These are phyloP conservation scores for Staphylotrichum tortipilum DNA, from an alignment of 495 filamentous ascomycete species.

Conservation along the genomic window DNA sequence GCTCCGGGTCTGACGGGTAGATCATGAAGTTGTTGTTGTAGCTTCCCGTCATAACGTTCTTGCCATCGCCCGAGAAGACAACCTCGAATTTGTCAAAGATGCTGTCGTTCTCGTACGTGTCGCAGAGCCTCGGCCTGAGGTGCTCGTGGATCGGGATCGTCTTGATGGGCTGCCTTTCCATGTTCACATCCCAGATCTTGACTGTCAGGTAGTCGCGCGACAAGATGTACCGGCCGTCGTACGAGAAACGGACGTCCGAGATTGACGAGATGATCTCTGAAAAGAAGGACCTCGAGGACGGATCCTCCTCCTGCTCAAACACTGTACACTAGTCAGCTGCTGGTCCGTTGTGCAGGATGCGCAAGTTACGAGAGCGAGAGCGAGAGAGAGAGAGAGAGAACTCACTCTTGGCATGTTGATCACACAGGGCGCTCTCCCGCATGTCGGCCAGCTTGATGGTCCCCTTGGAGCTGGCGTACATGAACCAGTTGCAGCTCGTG, in stretches of 20 bases:
- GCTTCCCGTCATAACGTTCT: conserved; percentile 98
- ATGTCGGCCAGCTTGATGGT: conserved; percentile 99
- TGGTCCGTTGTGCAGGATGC: background rate
- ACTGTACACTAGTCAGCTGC: conserved; percentile 45
- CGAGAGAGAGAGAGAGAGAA: too few species aligned
- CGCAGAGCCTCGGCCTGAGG: conserved; percentile 85
- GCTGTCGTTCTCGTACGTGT: conserved; percentile 98
- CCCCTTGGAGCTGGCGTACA: conserved; percentile 98
- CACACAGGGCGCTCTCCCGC: conserved; percentile 90
- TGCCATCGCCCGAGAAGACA: conserved; percentile 94
- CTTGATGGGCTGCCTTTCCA: conserved; percentile 94
- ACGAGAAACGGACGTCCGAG: conserved; percentile 94
- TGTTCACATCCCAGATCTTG: conserved; percentile 99
- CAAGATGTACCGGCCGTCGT: conserved; percentile 92
- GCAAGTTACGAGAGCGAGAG: background rate
- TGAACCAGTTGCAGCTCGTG: conserved; percentile 97
- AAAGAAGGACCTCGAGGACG: conserved; percentile 97
- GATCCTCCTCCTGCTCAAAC: conserved; percentile 98
- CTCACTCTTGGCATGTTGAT: conserved; percentile 91
- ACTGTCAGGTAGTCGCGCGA: conserved; percentile 97
- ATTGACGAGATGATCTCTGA: conserved; percentile 99
- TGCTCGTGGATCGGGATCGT: conserved; percentile 99
- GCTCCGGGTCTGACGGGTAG: conserved; percentile 89
- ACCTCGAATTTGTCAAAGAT: conserved; percentile 99
- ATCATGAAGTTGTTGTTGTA: conserved; percentile 99